Base-by-base conservation (phyloP, 345 rosid species). In the Turnera subulata region DNA sequence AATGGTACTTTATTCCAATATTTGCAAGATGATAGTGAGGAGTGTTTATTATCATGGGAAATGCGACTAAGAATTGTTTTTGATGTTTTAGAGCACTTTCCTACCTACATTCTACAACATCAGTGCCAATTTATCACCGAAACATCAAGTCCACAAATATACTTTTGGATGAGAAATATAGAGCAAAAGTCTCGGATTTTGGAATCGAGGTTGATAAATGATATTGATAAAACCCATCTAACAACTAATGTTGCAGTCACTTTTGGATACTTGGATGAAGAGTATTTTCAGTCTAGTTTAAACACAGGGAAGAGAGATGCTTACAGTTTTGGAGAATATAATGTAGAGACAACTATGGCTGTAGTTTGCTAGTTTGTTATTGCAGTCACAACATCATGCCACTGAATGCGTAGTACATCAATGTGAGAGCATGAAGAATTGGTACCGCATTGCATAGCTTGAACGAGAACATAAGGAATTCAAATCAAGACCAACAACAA, bases 301-400 rank as follows among this genome's bases (percentile, higher is more conserved):
- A 44, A 49, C 17, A 62, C 68, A 17, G 68, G 56, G 4, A 62
- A 68, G 14, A 68, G 68, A 1, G 63, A 62, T 23, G 64, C 56
- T 25, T 69, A 62, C 16, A 69, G 74, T 4, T 70, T 70, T 21
- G 74, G 70, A 0, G 74, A n/a, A n/a, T n/a, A n/a, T n/a, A n/a
- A n/a, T n/a, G n/a, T n/a, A n/a, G n/a, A n/a, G n/a, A n/a, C n/a
- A n/a, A n/a, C n/a, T n/a, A n/a, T n/a, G n/a, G n/a, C n/a, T n/a
- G n/a, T n/a, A n/a, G n/a, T n/a, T n/a, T n/a, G n/a, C n/a, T n/a
- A n/a, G n/a, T n/a, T n/a, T n/a, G n/a, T n/a, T n/a, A n/a, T n/a
- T n/a, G n/a, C n/a, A n/a, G n/a, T n/a, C n/a, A n/a, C n/a, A n/a
- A n/a, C n/a, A n/a, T n/a, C n/a, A n/a, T n/a, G n/a, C n/a, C n/a